phyloP scores from a whole-genome alignment of 75 land plant genomes.

The Pinus tabuliformis region DNA sequence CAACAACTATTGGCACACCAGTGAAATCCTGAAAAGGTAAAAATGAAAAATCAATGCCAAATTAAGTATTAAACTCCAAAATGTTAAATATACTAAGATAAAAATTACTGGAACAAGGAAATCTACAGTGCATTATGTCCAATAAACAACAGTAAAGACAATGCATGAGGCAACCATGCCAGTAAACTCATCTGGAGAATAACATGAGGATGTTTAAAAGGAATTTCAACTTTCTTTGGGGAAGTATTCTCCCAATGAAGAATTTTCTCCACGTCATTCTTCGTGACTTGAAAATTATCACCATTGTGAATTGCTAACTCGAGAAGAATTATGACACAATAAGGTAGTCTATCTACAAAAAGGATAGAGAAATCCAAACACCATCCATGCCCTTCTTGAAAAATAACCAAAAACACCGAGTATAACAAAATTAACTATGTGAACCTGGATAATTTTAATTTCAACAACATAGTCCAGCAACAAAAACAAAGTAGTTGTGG shows the following conservation, averaged over 20 bases:
- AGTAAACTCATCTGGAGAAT: constrained; percentile 61
- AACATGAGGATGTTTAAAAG: constrained; percentile 94
- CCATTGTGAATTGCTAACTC: constrained; percentile 94
- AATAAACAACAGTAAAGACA: not conserved
- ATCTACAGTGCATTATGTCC: not conserved
- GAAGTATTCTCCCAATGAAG: constrained; percentile 89
- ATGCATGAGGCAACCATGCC: not conserved
- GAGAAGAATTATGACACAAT: constrained; percentile 82
- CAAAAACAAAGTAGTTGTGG: not conserved
- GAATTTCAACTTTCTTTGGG: constrained; percentile 91
- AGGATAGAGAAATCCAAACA: not conserved
- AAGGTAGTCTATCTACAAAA: constrained; percentile 76
- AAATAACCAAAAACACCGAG: not conserved
- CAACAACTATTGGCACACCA: constrained; percentile 93
- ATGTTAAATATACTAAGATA: not conserved
- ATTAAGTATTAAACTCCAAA: not conserved
- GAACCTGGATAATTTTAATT: too few relatives aligned
- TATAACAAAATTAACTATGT: not conserved
- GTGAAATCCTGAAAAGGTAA: constrained; percentile 71
- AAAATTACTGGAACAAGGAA: not conserved
- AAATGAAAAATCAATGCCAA: not conserved
- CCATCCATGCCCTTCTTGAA: not conserved
- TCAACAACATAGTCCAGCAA: not conserved
- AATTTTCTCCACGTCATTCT: constrained; percentile 91
- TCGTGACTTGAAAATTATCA: constrained; percentile 87